Base-by-base conservation (phyloP, 2,329 filamentous ascomycete species). In the Epichloe bromicola region DNA sequence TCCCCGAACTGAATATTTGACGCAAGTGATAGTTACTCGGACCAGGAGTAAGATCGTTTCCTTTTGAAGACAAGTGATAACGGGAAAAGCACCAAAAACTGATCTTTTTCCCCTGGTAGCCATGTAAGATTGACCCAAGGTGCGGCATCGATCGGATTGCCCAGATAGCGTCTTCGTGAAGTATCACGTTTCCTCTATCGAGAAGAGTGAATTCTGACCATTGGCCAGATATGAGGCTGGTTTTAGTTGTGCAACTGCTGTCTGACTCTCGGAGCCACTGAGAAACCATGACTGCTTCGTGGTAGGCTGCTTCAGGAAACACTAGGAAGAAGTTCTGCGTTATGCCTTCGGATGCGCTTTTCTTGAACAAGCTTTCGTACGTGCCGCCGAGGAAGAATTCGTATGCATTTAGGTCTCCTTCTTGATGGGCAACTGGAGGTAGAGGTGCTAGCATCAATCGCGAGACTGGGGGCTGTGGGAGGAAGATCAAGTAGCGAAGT, bases 151-250 rank as follows among this genome's bases (percentile, higher is more conserved):
- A 61, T 7, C 70, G 63, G 5, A 74, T 53, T 5, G 60, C 60
- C 58, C 62, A 65, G 10, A 67, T 54, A 4, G 63, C 63, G 12
- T 67, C 61, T 58, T 76, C 72, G 52, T 78, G 72, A 3, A 78
- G 60, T 37, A 78, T 70, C 11, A 76, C 59, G 46, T 59, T 54
- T 19, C 65, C 61, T 41, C 57, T 48, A 0, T 57, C 51, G 3
- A 57, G 53, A 17, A 60, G 61, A 8, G 61, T 33, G 54, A 80
- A 79, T 17, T 61, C 63, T 4, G 61, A 54, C 76, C 77, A 80
- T 8, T 73, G 65, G 1, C 76, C 75, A 5, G 66, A 37, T 1
- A 59, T 59, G 12, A 69, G 57, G 46, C 68, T 70, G 6, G 64
- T 67, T 33, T 67, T 71, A 10, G 80, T 63, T 17, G 63, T 66